Conservation (phyloP, 208 protist genomes). For the Leishmania amazonensis region DNA sequence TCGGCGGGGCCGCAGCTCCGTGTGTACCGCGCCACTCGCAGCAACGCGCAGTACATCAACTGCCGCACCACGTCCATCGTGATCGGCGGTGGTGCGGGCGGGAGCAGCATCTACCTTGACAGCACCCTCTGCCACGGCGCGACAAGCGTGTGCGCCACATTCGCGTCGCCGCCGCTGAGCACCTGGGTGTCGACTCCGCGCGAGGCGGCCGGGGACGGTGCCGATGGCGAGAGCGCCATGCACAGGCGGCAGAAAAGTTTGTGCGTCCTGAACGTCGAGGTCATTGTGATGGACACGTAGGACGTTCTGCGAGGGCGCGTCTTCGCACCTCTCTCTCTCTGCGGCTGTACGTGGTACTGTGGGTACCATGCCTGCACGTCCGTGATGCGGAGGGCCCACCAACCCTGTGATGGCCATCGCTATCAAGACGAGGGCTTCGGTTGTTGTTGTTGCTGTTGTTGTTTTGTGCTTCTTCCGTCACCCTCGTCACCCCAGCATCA, state of each 20-base stretch:
- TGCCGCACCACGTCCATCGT: constrained; percentile 54
- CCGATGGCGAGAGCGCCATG: constrained; percentile 2
- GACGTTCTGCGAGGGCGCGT: background rate
- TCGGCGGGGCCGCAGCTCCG: constrained; percentile 36
- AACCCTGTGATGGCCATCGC: background rate
- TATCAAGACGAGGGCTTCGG: too few species aligned
- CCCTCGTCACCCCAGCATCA: too few species aligned
- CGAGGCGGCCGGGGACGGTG: background rate
- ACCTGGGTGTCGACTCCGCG: constrained; percentile 35
- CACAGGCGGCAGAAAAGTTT: constrained; percentile 25
- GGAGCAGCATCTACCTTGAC: constrained; percentile 66
- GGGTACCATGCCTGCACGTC: background rate
- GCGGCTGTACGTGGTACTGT: background rate
- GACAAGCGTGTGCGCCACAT: constrained; percentile 63
- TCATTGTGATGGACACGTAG: constrained; percentile 55
- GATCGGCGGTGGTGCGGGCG: constrained; percentile 59
- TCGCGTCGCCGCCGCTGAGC: constrained; percentile 68
- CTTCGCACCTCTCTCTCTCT: background rate
- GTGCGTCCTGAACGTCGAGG: constrained; percentile 51
- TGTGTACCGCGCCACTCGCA: constrained; percentile 45
- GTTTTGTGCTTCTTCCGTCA: too few species aligned
- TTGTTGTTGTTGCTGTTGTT: too few species aligned
- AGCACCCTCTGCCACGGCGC: constrained; percentile 50
- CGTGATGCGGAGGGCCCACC: background rate
- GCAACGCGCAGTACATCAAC: constrained; percentile 74